phyloP scores from a whole-genome alignment of 768 basidiomycete genomes.

The Suillus cothurnatus region DNA sequence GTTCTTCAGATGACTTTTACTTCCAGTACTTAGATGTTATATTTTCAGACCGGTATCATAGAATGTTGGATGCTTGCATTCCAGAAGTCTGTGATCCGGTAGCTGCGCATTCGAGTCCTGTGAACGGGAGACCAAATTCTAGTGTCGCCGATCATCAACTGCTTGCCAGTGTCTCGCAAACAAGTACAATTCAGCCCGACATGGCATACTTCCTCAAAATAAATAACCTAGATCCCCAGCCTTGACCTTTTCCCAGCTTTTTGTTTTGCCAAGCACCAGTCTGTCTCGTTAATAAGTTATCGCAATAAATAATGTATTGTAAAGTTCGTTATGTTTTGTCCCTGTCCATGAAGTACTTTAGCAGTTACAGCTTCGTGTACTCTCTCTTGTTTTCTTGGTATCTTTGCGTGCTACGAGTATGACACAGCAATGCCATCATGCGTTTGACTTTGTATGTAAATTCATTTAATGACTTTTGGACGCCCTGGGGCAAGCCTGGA shows the following conservation, averaged over 20 bases:
- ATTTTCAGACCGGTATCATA: slow-evolving; percentile 23
- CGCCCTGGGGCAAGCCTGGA: background rate
- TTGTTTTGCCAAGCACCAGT: background rate
- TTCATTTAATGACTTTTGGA: background rate
- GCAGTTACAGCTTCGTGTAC: background rate
- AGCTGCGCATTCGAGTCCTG: slow-evolving; percentile 7
- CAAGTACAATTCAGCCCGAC: slow-evolving; percentile 12
- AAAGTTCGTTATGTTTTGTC: background rate
- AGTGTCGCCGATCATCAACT: slow-evolving; percentile 15
- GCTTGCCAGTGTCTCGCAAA: slow-evolving; percentile 15
- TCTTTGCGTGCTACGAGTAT: background rate
- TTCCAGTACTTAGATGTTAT: background rate
- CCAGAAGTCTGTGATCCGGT: slow-evolving; percentile 14
- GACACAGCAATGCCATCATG: background rate
- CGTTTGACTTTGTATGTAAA: background rate
- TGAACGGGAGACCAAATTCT: slow-evolving; percentile 10
- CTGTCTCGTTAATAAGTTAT: slow-evolving; percentile 5
- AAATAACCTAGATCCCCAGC: slow-evolving; percentile 2
- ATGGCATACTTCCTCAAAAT: slow-evolving; percentile 15
- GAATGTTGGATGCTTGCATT: slow-evolving; percentile 24
- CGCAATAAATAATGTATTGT: slow-evolving; percentile 8
- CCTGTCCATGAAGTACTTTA: background rate
- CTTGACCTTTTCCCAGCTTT: background rate
- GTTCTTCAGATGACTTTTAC: slow-evolving; percentile 16
- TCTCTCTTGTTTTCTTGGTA: background rate